Evolutionary conservation across 2,329 filamentous ascomycete species (phyloP), one percentile per base, ranked within the genome.

Genomic region (Hawksworthiomyces lignivorus): DNA sequence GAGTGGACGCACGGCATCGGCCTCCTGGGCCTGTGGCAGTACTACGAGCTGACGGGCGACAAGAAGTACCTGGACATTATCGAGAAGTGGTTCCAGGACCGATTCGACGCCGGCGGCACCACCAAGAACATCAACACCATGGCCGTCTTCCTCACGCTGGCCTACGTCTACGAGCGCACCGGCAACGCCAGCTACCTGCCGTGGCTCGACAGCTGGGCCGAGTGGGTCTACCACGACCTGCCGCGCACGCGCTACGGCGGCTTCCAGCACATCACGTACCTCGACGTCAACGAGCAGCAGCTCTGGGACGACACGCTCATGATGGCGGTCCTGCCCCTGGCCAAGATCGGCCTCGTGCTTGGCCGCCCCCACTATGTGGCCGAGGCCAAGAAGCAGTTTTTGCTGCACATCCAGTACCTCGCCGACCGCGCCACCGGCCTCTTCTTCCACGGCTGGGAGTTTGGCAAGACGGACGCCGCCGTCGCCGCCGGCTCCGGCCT

Each of bases 41-140:
- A 89, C 68, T 83, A 88, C 62, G 75, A 78, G 44, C 63, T 88
- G 50, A 87, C 82, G 0, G 79, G 77, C 35, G 76, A 81, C 22
- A 59, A 67, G 2, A 61, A 65, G 22, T 74, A 76, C 41, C 70
- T 87, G 17, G 60, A 69, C 47, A 79, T 83, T 47, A 87, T 89
- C 52, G 72, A 84, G 54, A 70, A 75, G 44, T 90, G 85, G 85
- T 89, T 87, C 62, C 64, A 67, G 7, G 73, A 71, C 36, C 78
- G 84, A 8, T 80, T 87, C 47, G 71, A 70, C 1, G 78, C 80
- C 42, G 82, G 82, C 17, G 80, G 74, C 52, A 89, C 85, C 4
- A 87, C 82, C 29, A 89, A 89, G 59, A 89, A 89, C 60, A 87
- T 87, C 70, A 88, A 87, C 66, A 88, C 85, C 14, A 87, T 89